Evolutionary conservation across 768 basidiomycete genomes (phyloP), one percentile per base, ranked within the genome.

Genomic region (Phlegmacium glaucopus): DNA sequence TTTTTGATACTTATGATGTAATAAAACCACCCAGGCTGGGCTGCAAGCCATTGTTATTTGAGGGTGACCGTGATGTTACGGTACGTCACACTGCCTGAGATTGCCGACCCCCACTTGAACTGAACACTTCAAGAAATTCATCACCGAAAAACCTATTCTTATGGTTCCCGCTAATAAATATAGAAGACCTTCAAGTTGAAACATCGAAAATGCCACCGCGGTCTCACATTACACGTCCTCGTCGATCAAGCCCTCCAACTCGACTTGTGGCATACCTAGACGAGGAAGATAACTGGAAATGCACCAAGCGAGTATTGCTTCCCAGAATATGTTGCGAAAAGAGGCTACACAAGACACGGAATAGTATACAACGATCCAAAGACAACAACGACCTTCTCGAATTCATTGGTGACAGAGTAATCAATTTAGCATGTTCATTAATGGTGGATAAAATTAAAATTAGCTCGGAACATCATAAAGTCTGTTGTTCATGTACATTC

Each of bases 341-440:
- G 12, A 39, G 45, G 30, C 51, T 62, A 6, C 45, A 52, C 5
- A 53, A 54, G 13, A 61, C 59, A 12, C 50, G 56, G n/a, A 68
- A 66, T 35, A 53, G 58, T 39, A 51, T 52, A 16, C 55, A 52
- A 42, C 43, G 55, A 16, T 55, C 63, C 3, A 32, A 42, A 34
- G 49, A 60, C 25, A 68, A 65, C 50, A 67, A 68, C 39, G 63
- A 68, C 41, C 44, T 66, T 13, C 54, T 66, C 5, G 67, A 67
- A 48, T 68, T 67, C 44, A 53, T 66, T 25, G 67, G 67, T 10
- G 66, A 68, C 40, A 60, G 63, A 7, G 56, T 59, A 4, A 55
- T 67, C 29, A 67, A 66, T 45, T 60, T 67, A 11, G 49, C 54
- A 3, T 60, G 60, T 44, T 60, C 64, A 1, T 50, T 68, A 1